Evolutionary conservation across 257 asterid genomes (phyloP).

Genomic region (Jacaranda mimosifolia): DNA sequence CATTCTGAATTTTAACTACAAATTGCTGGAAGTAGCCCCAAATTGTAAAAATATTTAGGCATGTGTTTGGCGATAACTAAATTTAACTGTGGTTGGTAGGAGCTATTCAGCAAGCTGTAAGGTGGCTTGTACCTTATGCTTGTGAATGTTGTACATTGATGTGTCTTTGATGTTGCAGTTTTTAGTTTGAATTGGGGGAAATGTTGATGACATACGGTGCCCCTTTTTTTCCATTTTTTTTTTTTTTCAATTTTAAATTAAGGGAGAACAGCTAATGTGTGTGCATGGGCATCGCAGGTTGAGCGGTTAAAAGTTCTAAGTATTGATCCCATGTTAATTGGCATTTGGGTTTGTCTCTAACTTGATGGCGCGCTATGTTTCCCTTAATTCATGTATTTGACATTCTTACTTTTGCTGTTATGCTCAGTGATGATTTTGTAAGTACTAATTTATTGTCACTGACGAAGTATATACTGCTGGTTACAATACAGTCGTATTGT

Average conservation of each 20-base stretch:
- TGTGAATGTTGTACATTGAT: constrained; percentile 28
- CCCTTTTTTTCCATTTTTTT: background rate
- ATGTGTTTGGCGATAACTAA: constrained; percentile 24
- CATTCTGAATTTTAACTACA: constrained; percentile 31
- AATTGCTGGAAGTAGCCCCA: constrained; percentile 10
- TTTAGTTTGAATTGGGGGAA: constrained; percentile 34
- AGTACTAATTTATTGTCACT: constrained; percentile 18
- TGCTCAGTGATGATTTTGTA: background rate
- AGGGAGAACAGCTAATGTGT: constrained; percentile 20
- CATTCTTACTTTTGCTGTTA: constrained; percentile 21
- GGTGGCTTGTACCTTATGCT: constrained; percentile 31
- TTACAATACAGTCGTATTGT: too few relatives aligned
- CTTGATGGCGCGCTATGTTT: background rate
- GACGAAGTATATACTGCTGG: constrained; percentile 10
- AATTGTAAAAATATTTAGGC: constrained; percentile 1
- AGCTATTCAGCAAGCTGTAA: constrained; percentile 1
- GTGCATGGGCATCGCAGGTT: constrained; percentile 6
- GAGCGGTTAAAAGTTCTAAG: constrained; percentile 7
- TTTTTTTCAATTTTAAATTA: too few relatives aligned
- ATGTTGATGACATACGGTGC: constrained; percentile 21
- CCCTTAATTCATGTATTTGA: background rate
- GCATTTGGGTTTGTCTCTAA: constrained; percentile 3
- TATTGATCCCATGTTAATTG: constrained; percentile 31
- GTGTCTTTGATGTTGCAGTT: constrained; percentile 21
- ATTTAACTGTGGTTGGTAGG: constrained; percentile 31